phyloP scores from a whole-genome alignment of 2,329 filamentous ascomycete genomes.

The Beauveria pseudobassiana region DNA sequence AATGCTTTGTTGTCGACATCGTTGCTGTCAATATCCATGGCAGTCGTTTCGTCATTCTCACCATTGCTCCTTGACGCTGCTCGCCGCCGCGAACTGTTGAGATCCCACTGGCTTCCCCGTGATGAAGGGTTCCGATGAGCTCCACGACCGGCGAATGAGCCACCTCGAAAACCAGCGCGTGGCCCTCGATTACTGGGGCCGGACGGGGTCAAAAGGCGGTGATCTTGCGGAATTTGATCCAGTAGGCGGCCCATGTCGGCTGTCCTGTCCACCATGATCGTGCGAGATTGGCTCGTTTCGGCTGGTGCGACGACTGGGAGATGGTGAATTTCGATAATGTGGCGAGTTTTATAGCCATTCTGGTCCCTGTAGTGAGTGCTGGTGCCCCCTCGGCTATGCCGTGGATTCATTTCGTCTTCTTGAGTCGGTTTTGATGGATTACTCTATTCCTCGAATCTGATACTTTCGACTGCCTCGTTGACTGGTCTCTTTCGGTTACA shows the following conservation, averaged over 20 bases:
- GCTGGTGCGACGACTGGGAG: conserved; percentile 18
- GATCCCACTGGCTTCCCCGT: conserved; percentile 65
- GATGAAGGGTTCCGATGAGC: conserved; percentile 53
- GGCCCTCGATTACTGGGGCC: conserved; percentile 47
- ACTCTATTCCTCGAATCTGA: conserved; percentile 26
- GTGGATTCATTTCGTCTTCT: conserved; percentile 42
- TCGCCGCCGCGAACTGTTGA: conserved; percentile 18
- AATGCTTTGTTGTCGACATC: conserved; percentile 29
- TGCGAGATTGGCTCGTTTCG: conserved; percentile 17
- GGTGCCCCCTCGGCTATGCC: conserved; percentile 36
- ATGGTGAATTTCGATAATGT: conserved; percentile 33
- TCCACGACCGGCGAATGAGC: conserved; percentile 37
- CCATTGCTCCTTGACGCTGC: conserved; percentile 15
- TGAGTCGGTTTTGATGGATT: conserved; percentile 42
- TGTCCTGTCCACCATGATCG: conserved; percentile 41
- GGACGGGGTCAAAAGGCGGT: conserved; percentile 48
- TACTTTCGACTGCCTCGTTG: conserved; percentile 23
- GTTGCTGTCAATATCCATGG: conserved; percentile 58
- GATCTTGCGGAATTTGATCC: conserved; percentile 35
- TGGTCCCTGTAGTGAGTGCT: neutral
- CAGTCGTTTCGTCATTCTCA: conserved; percentile 46
- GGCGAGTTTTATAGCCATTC: conserved; percentile 20
- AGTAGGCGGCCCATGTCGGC: conserved; percentile 42
- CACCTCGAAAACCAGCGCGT: conserved; percentile 42
- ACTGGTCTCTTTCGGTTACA: conserved; percentile 26